These are phyloP conservation scores for Thalassiosira hispida DNA, from an alignment of 352 stramenopile genomes.

Conservation along the genomic window DNA sequence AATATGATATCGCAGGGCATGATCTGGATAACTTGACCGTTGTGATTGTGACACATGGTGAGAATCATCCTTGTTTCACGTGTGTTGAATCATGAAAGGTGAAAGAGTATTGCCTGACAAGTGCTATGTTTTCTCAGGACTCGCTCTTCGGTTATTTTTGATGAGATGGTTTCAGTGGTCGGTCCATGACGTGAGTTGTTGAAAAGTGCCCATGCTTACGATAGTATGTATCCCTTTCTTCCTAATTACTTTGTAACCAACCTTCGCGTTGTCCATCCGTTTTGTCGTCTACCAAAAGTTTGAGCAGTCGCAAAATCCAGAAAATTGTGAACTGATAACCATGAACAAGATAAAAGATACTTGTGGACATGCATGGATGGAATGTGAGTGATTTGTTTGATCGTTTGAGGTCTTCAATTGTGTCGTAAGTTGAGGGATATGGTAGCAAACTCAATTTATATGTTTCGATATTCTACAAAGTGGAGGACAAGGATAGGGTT, in stretches of 20 bases:
- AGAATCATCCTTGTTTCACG: background rate
- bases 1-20: slow-evolving; percentile 46
- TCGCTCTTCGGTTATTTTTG: slow-evolving; percentile 66
- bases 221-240: no score
- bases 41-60: slow-evolving; percentile 70
- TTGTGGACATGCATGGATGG: slow-evolving; percentile 32
- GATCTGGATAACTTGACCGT: slow-evolving; percentile 58
- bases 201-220: no score
- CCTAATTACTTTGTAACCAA: no score
- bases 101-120: background rate
- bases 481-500: slow-evolving; percentile 19
- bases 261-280: background rate
- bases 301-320: slow-evolving; percentile 62
- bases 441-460: no score
- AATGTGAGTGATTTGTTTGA: slow-evolving; percentile 24
- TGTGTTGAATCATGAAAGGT: background rate
- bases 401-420: background rate
- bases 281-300: slow-evolving; percentile 32
- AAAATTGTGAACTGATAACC: slow-evolving; percentile 66
- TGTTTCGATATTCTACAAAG: no score
- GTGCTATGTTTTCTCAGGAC: slow-evolving; percentile 7
- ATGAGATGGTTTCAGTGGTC: slow-evolving; percentile 74
- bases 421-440: no score
- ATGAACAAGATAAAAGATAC: slow-evolving; percentile 51
- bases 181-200: slow-evolving; percentile 38